Percentiles rank a stretch among this genome's conserved stretches.
Conservation (phyloP, 83 land plant species). For the Diphasiastrum complanatum region DNA sequence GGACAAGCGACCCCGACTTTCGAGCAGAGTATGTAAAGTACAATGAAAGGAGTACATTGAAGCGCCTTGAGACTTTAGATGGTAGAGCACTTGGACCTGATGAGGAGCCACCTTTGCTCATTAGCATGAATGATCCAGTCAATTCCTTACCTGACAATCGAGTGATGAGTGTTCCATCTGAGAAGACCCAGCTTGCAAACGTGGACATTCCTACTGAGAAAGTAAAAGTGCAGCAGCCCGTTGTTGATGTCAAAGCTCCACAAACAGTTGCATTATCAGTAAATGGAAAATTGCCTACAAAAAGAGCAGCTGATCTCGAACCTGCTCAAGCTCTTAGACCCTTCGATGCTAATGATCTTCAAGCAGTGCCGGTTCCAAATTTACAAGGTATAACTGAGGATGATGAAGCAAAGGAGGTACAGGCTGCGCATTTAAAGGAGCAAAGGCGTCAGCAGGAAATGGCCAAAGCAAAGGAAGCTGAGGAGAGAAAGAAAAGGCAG, state of each 20-base stretch:
- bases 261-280: no score
- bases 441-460: conserved; percentile 48
- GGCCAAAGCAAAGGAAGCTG: conserved; percentile 73
- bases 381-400: conserved; percentile 1
- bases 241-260: no score
- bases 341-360: neutral
- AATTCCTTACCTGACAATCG: neutral
- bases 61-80: conserved; percentile 62
- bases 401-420: conserved; percentile 38
- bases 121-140: conserved; percentile 5
- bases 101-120: conserved; percentile 54
- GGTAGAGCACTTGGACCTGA: conserved; percentile 84
- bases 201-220: no score
- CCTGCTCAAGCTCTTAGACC: neutral
- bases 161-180: neutral
- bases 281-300: no score
- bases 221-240: no score
- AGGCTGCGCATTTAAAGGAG: conserved; percentile 55
- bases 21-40: conserved; percentile 63
- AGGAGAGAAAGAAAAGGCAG: conserved; percentile 62
- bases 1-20: conserved; percentile 36
- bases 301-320: neutral
- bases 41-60: conserved; percentile 54
- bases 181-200: conserved; percentile 2
- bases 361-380: conserved; percentile 4